Evolutionary conservation across 768 basidiomycete genomes (phyloP), one percentile per base, ranked within the genome.

Genomic region (Tylopilus felleus): DNA sequence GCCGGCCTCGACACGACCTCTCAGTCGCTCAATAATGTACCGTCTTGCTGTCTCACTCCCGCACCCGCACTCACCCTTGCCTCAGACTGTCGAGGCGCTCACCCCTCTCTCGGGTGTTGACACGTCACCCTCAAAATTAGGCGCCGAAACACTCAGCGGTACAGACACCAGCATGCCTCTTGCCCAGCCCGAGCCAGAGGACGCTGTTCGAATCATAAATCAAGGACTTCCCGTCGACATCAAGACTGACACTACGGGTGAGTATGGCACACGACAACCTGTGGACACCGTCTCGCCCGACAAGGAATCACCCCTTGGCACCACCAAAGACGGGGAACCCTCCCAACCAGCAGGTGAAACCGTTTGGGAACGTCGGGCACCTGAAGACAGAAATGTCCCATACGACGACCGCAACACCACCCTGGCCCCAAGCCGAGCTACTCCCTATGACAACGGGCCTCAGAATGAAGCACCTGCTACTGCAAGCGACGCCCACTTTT

Each of bases 331-430:
- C 55, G 70, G 70, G 50, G 65, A 68, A 33, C 66, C 68, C 12
- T 17, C 57, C 23, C 61, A 58, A 36, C 42, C 49, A 44, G 44
- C 67, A 23, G 58, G 57, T 28, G 71, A 71, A 8, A 44, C 49
- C 33, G 22, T 57, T 29, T 72, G 74, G 73, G 61, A 67, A 25
- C 57, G 59, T 49, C 67, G 60, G 7, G 2, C 23, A 58, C 56
- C 55, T 44, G 73, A 75, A 47, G 68, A 74, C 49, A 67, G 69
- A n/a, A n/a, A n/a, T n/a, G n/a, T n/a, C n/a, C n/a, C n/a, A n/a
- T n/a, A n/a, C n/a, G n/a, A n/a, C n/a, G n/a, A n/a, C 39, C 65
- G 52, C 36, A 60, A 55, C 46, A 51, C 60, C 22, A 61, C 49
- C 45, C 53, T n/a, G 52, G 49, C 65, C 21, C 50, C 55, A 14